Evolutionary conservation across 257 asterid species (phyloP).

Genomic region (Catharanthus roseus): DNA sequence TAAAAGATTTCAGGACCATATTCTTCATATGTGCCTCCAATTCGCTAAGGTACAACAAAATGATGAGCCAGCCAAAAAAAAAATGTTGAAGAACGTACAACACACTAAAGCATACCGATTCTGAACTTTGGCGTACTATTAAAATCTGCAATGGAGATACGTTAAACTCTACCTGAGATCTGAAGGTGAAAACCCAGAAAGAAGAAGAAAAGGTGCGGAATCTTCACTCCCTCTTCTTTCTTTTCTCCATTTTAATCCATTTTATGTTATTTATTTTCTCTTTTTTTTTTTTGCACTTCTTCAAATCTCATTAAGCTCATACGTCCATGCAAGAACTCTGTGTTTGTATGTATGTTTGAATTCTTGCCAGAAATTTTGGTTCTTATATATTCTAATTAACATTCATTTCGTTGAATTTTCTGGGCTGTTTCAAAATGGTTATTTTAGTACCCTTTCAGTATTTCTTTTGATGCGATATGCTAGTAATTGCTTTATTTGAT

Average conservation of each 20-base stretch:
- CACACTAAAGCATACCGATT: not conserved
- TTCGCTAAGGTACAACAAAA: not conserved
- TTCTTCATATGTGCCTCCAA: not conserved
- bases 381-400: not conserved
- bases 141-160: not conserved
- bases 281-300: not conserved
- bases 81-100: not conserved
- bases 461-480: not conserved
- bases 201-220: not conserved
- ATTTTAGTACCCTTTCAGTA: not conserved
- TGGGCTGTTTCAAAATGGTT: not conserved
- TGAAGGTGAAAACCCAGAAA: not conserved
- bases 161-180: not conserved
- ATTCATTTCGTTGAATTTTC: not conserved
- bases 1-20: not conserved
- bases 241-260: not conserved
- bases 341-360: not conserved
- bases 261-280: not conserved
- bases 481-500: not conserved
- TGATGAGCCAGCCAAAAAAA: too few species aligned
- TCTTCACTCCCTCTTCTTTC: not conserved
- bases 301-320: not conserved
- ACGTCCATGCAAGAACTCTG: not conserved
- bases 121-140: not conserved
- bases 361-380: not conserved